Evolutionary conservation across 106 monocot species (phyloP), one percentile per base, ranked within the genome.

Genomic region (Apostasia shenzhenica): DNA sequence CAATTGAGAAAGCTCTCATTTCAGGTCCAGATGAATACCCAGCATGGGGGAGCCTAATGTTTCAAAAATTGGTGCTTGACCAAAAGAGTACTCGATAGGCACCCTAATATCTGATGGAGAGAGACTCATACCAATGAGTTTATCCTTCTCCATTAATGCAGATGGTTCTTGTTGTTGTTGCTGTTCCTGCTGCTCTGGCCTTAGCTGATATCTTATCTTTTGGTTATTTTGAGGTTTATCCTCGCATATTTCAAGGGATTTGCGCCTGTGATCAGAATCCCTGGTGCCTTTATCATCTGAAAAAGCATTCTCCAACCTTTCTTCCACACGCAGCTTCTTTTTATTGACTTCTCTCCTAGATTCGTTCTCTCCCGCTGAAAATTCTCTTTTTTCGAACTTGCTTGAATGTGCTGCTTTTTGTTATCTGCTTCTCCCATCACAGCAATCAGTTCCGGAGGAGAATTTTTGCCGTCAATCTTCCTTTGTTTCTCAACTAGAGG

Each of bases 101-200:
- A 60, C 75, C 42, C 54, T 56, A 48, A 46, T 5, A 67, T 48
- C 38, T 51, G 71, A 41, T 26, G 85, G 79, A 2, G 89, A 93
- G 69, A 90, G 79, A 68, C 75, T 79, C 87, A 85, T 91, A 51
- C 87, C 77, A 41, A 77, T 73, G 1, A 14, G 41, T 1, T 71
- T 47, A 44, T 55, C 70, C 1, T 7, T 45, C 10, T 72, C 14
- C 5, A 14, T 61, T 4, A 3, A 48, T 8, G 71, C 52, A 60
- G 59, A 59, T 44, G 37, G 0, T 39, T 58, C 42, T 47, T 12
- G 8, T 3, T n/a, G 14, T 8, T 44, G 75, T 49, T 61, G 13
- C 8, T 66, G 14, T 8, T 54, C 52, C 26, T 74, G 45, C 45
- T 60, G 26, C 26, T 26, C 26, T 26, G 26, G 26, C 26, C 26